Conservation (phyloP, 129 eudicot genomes). For the Escallonia herrerae region DNA sequence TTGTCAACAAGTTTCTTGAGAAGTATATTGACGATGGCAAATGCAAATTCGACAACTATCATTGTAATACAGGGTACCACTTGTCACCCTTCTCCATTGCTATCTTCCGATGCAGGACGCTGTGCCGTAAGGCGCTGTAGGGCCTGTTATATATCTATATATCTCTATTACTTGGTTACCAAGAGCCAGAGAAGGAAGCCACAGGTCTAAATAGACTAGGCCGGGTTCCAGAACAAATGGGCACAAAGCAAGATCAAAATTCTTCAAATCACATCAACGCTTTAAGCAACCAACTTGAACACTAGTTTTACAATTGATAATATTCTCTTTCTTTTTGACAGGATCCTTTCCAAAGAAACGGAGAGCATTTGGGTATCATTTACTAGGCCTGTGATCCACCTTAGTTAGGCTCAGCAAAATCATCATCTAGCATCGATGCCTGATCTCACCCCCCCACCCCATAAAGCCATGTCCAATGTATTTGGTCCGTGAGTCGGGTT, state of each 20-base stretch:
- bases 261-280: too few species aligned
- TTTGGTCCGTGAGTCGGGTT: slow-evolving; percentile 4
- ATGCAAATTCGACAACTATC: slow-evolving; percentile 34
- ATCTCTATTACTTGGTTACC: not conserved
- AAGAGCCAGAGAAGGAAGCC: slow-evolving; percentile 4
- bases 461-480: not conserved
- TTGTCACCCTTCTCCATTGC: slow-evolving; percentile 22
- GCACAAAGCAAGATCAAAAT: slow-evolving; percentile 16
- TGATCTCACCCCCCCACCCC: slow-evolving; percentile 10
- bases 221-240: slow-evolving; percentile 4
- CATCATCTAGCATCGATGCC: slow-evolving; percentile 14
- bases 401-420: not conserved
- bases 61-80: slow-evolving; percentile 51
- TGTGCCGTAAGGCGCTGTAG: not conserved
- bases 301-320: too few species aligned
- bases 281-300: too few species aligned
- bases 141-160: not conserved
- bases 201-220: slow-evolving; percentile 25
- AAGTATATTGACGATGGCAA: slow-evolving; percentile 54
- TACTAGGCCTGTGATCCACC: not conserved
- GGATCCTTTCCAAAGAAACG: not conserved
- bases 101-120: not conserved
- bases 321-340: slow-evolving; percentile 31
- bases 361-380: slow-evolving; percentile 16
- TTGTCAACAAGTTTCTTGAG: slow-evolving; percentile 51